phyloP scores from a whole-genome alignment of 78 protist species.

The Dictyostelium discoideum region dicty_2.7 NC_007090.3:3961001-3961500 shows the following conservation, averaged over 20 bases:
- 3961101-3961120: conserved; percentile 80
- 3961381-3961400: neutral
- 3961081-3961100: conserved; percentile 24
- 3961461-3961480: neutral
- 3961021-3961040: conserved; percentile 88
- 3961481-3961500: neutral
- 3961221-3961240: conserved; percentile 95
- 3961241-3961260: conserved; percentile 92
- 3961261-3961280: conserved; percentile 86
- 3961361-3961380: neutral
- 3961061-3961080: conserved; percentile 14
- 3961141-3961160: conserved; percentile 71
- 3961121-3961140: conserved; percentile 87
- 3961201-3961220: conserved; percentile 99
- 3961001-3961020: neutral
- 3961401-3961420: neutral
- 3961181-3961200: conserved; percentile 95
- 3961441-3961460: conserved; percentile 13
- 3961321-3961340: neutral
- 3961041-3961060: conserved; percentile 87
- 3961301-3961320: conserved; percentile 60
- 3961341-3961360: neutral
- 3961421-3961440: conserved; percentile 2
- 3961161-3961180: conserved; percentile 93
- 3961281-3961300: conserved; percentile 56